Evolutionary conservation across 176 grass and related monocot genomes (phyloP).

Genomic region (Puya raimondii): DNA sequence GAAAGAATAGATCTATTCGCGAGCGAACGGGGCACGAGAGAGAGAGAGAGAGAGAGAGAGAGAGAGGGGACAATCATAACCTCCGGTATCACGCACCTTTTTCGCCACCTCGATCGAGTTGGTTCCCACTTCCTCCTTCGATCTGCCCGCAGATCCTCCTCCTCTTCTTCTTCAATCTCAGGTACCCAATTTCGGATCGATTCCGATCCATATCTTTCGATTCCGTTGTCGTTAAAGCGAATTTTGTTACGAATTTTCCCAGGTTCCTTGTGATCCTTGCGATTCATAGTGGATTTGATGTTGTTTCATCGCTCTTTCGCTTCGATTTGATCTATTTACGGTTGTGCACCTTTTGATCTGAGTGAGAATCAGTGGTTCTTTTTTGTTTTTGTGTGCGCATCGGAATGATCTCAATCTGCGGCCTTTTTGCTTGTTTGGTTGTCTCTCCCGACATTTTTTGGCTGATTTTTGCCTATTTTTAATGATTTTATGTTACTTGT

Average conservation of each 20-base stretch:
- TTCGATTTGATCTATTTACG: constrained; percentile 8
- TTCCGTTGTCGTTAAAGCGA: background rate
- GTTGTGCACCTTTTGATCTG: background rate
- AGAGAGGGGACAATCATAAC: constrained; percentile 28
- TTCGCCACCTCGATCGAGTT: constrained; percentile 36
- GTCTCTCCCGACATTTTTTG: background rate
- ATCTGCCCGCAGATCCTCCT: background rate
- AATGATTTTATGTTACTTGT: no score
- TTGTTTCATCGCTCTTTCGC: background rate
- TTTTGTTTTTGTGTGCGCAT: background rate
- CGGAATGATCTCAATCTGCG: no score
- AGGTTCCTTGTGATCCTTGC: background rate
- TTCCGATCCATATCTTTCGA: background rate
- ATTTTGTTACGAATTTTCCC: background rate
- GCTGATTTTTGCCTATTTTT: no score
- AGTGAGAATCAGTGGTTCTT: background rate
- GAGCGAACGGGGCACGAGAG: constrained; percentile 5
- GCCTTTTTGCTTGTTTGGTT: constrained; percentile 5
- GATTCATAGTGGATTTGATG: background rate
- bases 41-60: constrained; percentile 28
- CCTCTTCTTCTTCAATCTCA: constrained; percentile 16
- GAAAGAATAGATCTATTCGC: constrained; percentile 2
- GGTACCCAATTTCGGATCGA: background rate
- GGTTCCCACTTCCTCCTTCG: background rate
- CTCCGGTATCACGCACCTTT: constrained; percentile 23